Base-by-base conservation (phyloP, 805 yeast species). In the Kazachstania psychrophila region DNA sequence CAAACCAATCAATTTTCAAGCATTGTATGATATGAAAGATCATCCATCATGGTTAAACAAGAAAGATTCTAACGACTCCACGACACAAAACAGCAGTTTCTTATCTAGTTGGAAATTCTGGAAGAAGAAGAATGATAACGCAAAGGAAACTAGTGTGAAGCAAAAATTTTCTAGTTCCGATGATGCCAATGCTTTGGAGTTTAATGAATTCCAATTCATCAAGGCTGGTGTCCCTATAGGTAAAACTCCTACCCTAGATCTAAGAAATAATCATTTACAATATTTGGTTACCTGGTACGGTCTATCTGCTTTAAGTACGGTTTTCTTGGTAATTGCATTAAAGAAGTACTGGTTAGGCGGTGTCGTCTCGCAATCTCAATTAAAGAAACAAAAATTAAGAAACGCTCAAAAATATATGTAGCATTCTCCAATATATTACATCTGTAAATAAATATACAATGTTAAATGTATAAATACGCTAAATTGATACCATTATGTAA, bases 211-310 rank as follows among this genome's bases (percentile, higher is more conserved):
- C 39, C 84, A 84, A 58, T 77, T 82, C 51, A 62, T 76, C 38
- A 72, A 69, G 40, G 79, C 84, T 5, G 98, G 98, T 37, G 89
- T 89, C 6, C 98, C 98, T 9, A 57, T 92, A 9, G 98, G 95
- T 1, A 77, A 80, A 37, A 61, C 68, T 7, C 88, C 96, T n/a
- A 75, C 75, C 48, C 74, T 89, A 23, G 88, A 79, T 46, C 71
- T 85, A 54, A 77, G 81, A 42, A 92, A 92, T 58, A 86, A 87
- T 54, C 98, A 92, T 55, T 62, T 88, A 58, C 95, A 89, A 58
- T 92, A 92, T 57, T 64, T 92, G 52, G 75, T 86, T 15, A 92
- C 98, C 0, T 92, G 98, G 98, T 89, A 84, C 57, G 95, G 96
- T 0, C 70, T 89, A 29, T 76, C 87, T 2, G 49, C 82, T 28